These are phyloP conservation scores for Rhododendron ovatum DNA, from an alignment of 148 eudicot genomes.

Conservation along the genomic window DNA sequence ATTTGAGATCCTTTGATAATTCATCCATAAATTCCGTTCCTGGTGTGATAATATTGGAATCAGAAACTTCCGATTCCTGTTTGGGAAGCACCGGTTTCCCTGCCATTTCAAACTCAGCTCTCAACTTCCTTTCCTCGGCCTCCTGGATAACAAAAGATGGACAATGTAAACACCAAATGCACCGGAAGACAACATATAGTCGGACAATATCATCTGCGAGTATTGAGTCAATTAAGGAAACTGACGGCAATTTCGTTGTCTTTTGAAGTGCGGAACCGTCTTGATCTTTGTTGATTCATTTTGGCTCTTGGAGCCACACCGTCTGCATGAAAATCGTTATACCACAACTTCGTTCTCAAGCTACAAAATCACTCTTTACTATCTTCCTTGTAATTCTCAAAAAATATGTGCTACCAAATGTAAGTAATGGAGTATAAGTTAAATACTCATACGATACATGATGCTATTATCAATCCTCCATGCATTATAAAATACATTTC, in stretches of 20 bases:
- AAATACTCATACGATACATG: too few relatives aligned
- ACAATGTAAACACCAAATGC: background rate
- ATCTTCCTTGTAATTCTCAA: background rate
- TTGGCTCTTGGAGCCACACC: slow-evolving; percentile 22
- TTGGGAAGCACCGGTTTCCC: slow-evolving; percentile 36
- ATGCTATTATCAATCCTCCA: too few relatives aligned
- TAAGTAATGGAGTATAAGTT: too few relatives aligned
- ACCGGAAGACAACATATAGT: background rate
- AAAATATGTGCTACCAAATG: too few relatives aligned
- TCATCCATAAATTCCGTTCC: slow-evolving; percentile 27
- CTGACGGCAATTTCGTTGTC: slow-evolving; percentile 26
- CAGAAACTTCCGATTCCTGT: slow-evolving; percentile 21
- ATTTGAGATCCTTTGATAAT: slow-evolving; percentile 28
- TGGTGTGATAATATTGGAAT: too few relatives aligned
- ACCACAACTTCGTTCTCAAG: background rate
- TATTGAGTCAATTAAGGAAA: background rate
- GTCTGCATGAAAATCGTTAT: background rate
- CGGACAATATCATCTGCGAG: too few relatives aligned
- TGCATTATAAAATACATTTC: too few relatives aligned
- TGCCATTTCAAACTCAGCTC: slow-evolving; percentile 20
- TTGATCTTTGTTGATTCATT: slow-evolving; percentile 19
- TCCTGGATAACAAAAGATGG: slow-evolving; percentile 22
- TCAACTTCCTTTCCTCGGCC: slow-evolving; percentile 28
- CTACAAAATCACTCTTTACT: background rate
- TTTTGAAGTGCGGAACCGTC: slow-evolving; percentile 8